A percentile compares a stretch with the other conserved stretches of the same genome.
Conservation (phyloP, 1,284 basidiomycete genomes). For the Taiwanofungus camphoratus region DNA sequence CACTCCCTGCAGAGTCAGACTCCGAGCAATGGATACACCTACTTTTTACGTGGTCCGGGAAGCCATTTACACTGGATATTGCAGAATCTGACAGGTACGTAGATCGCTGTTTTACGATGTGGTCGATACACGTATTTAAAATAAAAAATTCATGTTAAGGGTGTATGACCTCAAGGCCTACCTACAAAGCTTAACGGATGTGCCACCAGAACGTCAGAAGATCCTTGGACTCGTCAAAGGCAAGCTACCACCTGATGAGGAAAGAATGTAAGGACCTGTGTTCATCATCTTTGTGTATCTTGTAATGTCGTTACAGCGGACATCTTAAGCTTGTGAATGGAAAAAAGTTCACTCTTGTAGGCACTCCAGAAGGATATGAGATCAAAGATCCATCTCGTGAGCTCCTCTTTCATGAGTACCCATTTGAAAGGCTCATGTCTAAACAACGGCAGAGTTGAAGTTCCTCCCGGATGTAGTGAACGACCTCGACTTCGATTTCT, state of each 20-base stretch:
- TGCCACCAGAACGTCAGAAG: slow-evolving; percentile 86
- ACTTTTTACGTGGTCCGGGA: slow-evolving; percentile 60
- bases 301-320: slow-evolving; percentile 30
- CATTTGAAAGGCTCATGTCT: slow-evolving; percentile 9
- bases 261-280: slow-evolving; percentile 45
- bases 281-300: neutral
- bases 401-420: slow-evolving; percentile 8
- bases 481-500: slow-evolving; percentile 76
- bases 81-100: slow-evolving; percentile 66
- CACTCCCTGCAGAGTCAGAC: neutral
- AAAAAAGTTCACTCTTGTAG: slow-evolving; percentile 77
- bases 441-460: slow-evolving; percentile 50
- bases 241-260: slow-evolving; percentile 74
- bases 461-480: slow-evolving; percentile 71
- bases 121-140: neutral
- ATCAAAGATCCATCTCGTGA: slow-evolving; percentile 68
- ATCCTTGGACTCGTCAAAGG: slow-evolving; percentile 83
- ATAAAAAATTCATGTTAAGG: slow-evolving; percentile 32
- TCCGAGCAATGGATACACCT: slow-evolving; percentile 48
- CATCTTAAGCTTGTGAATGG: slow-evolving; percentile 53
- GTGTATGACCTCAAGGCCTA: slow-evolving; percentile 64
- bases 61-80: slow-evolving; percentile 50
- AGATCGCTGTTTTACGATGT: neutral
- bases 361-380: slow-evolving; percentile 78
- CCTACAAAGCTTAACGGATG: slow-evolving; percentile 68